Base-by-base conservation (phyloP, 2,329 filamentous ascomycete species). In the Fusarium heterosporum region DNA sequence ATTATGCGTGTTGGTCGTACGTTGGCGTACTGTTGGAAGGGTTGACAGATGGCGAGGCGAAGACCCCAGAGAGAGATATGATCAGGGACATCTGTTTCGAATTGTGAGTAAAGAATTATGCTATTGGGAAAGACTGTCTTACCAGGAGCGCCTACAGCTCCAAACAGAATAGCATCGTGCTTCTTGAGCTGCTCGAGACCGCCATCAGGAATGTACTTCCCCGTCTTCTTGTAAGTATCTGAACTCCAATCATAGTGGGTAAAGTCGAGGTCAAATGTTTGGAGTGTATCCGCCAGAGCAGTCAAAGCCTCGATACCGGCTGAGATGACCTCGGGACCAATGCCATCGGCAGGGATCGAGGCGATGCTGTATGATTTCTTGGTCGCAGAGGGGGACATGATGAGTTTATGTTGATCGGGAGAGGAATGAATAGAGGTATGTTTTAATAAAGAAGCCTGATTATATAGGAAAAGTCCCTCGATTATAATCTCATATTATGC, bases 201-300 rank as follows among this genome's bases (percentile, higher is more conserved):
- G 80, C 85, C 63, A 0, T 74, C 72, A 0, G 74, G 74, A 9
- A 76, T 75, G 36, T 74, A 91, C 66, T 85, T 83, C 3, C 89
- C 89, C 0, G 84, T 88, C 73, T 84, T 83, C 74, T 89, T 89
- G 77, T 89, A 91, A 0, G 83, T 87, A 16, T 88, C 85, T 0
- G 87, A 90, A 67, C 85, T 88, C 89, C 89, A 91, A 74, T 90
- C 87, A 69, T 85, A 89, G 66, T 88, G 79, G 40, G 82, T 83
- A 72, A 91, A 91, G 12, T 86, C 77, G 1, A 92, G 79, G 10
- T 83, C 79, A 75, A 92, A 92, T 0, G 84, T 83, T 38, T 84
- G 80, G 2, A 88, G 78, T 2, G 83, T 79, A 32, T 80, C 73
- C 6, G 81, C 78, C 1, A 90, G 75, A 14, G 82, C 82, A 63